Percentiles rank a stretch among this genome's conserved stretches.
phyloP scores from a whole-genome alignment of 2,329 filamentous ascomycete genomes.

The Dothideomycetes sp. region DNA sequence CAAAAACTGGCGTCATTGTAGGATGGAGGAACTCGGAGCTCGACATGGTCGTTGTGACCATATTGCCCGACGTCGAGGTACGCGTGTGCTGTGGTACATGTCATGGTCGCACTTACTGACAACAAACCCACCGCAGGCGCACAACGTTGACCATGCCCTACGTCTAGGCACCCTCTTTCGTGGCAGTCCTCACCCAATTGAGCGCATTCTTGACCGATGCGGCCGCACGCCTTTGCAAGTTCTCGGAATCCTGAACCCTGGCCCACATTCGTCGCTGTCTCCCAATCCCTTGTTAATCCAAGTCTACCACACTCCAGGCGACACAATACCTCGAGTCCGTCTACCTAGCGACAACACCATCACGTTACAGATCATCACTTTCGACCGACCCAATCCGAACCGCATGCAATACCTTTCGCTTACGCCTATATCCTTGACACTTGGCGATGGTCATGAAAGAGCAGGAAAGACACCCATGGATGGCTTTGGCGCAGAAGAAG shows the following conservation, averaged over 20 bases:
- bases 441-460: slow-evolving; percentile 44
- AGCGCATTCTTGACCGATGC: slow-evolving; percentile 74
- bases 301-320: slow-evolving; percentile 44
- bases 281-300: slow-evolving; percentile 63
- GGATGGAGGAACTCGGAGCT: slow-evolving; percentile 91
- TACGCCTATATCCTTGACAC: slow-evolving; percentile 74
- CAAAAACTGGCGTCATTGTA: slow-evolving; percentile 74
- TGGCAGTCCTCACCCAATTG: slow-evolving; percentile 68
- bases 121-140: slow-evolving; percentile 49
- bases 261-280: slow-evolving; percentile 31
- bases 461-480: slow-evolving; percentile 32
- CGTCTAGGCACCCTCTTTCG: slow-evolving; percentile 75
- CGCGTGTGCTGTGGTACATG: slow-evolving; percentile 32
- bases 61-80: slow-evolving; percentile 86
- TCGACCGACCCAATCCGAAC: slow-evolving; percentile 73
- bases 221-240: slow-evolving; percentile 76
- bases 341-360: slow-evolving; percentile 56
- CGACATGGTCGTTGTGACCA: slow-evolving; percentile 81
- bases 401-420: slow-evolving; percentile 96
- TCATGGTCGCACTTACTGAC: slow-evolving; percentile 12
- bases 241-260: slow-evolving; percentile 69
- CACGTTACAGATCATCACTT: slow-evolving; percentile 80
- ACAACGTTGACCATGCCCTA: slow-evolving; percentile 79
- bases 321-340: slow-evolving; percentile 59
- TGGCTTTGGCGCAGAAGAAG: slow-evolving; percentile 63